Evolutionary conservation across 108 stramenopile genomes (phyloP).

Genomic region (Heterococcus sp.): DNA sequence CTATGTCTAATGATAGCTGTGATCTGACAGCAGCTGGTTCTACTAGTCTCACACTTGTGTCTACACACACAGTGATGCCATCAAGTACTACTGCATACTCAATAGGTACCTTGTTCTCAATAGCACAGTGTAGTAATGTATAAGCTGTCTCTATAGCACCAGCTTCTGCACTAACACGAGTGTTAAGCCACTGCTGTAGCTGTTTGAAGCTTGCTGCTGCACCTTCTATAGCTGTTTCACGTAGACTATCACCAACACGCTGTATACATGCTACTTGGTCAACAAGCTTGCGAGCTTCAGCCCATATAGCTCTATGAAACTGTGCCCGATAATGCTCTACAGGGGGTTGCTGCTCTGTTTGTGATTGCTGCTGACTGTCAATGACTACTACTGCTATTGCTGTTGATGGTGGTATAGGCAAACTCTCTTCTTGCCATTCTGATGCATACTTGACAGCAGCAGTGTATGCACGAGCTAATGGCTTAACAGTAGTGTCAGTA

Average conservation of each 20-base stretch:
- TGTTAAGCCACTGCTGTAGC: neutral
- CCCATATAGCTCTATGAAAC: neutral
- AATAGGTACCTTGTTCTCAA: neutral
- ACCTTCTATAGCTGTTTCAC: neutral
- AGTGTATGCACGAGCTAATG: neutral
- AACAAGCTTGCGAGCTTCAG: neutral
- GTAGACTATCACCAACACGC: neutral
- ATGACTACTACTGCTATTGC: neutral
- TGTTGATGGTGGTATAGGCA: neutral
- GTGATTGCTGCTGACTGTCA: neutral
- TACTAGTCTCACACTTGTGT: neutral
- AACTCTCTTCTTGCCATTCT: neutral
- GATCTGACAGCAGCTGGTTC: neutral
- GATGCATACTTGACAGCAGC: neutral
- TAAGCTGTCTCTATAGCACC: neutral
- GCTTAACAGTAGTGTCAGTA: neutral
- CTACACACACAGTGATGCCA: neutral
- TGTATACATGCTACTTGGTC: neutral
- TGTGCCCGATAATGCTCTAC: neutral
- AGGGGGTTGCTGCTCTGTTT: neutral
- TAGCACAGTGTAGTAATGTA: neutral
- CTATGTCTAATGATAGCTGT: too few species aligned
- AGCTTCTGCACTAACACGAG: neutral
- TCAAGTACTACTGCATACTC: neutral
- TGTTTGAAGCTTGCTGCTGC: neutral